Evolutionary conservation across 305 asterid species (phyloP), one percentile per base, ranked within the genome.

Genomic region (Solanum hybrid): DNA sequence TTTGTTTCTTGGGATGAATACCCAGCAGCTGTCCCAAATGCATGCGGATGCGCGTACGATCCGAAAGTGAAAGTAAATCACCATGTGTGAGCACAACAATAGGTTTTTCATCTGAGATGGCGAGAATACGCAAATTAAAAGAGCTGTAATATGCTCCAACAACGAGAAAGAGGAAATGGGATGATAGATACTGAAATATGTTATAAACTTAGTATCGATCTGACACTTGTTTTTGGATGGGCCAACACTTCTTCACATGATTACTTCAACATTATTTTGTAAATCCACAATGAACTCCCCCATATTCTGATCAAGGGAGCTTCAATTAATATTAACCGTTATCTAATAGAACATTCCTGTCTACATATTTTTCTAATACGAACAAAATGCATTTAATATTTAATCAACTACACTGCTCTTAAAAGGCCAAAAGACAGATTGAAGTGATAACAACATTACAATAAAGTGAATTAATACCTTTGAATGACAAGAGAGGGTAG

Each of bases 31-130:
- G 93, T 89, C 97, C 98, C 87, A 96, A 90, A 91, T 93, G 91
- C 90, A 93, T 88, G 65, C 98, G 94, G 10, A 96, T 90, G 45
- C 91, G 91, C n/a, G 90, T 93, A 45, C 98, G 96, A 75, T 95
- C 98, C 79, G 92, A 68, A 83, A 94, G 93, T 20, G 95, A 79
- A 31, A 97, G 94, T 88, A 97, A 89, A 93, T 97, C 99, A 90
- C 99, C 99, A 83, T 97, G 99, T 2, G 98, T 95, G 79, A 97
- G 91, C 83, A 93, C 98, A 87, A 97, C 91, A n/a, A 90, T 96
- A 65, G 99, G 99, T 93, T 94, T 97, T 93, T 95, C 96, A 91
- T 97, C 98, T 97, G 95, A 91, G 89, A 89, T 22, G 20, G 32
- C 1, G 0, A 85, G 76, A 57, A 22, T 57, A 33, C 15, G 13